Evolutionary conservation across 2,329 filamentous ascomycete genomes (phyloP), one percentile per base, ranked within the genome.

Genomic region (Colletotrichum truncatum): DNA sequence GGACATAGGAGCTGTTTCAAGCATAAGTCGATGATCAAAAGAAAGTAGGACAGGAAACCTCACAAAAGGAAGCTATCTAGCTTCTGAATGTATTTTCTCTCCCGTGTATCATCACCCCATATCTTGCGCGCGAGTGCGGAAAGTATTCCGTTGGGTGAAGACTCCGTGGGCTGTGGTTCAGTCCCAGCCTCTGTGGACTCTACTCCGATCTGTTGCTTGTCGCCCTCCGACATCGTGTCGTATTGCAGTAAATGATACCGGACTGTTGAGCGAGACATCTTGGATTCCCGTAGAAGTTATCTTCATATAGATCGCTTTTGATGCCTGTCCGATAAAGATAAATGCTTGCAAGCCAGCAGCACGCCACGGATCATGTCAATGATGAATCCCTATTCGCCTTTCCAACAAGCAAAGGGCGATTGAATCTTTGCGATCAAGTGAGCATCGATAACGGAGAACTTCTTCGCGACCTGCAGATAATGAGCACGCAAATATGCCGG

Each of bases 21-120:
- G 41, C n/a, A n/a, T n/a, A n/a, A n/a, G n/a, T n/a, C n/a, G n/a
- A n/a, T n/a, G n/a, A n/a, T 46, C 41, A 46, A 4, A n/a, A 18
- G 41, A 0, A 14, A 25, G 11, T 45, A 18, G 18, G 3, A 10
- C 21, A 2, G 41, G 14, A 45, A 7, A 8, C 3, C 51, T 56
- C 1, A 62, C 51, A 62, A 62, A 28, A 62, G 53, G 12, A 62
- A 62, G 10, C 51, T 56, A 2, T 62, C 41, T 0, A 62, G 51
- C 18, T 45, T 62, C 28, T 62, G 58, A 2, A 62, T 30, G 14
- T 62, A 62, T 43, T 18, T 53, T 9, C 49, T 53, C 32, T 53
- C 49, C 7, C 49, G 30, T 1, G 18, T 21, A 16, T 53, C 49
- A 12, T 53, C 21, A 1, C 49, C 49, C 49, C 49, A 53, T 0